These are phyloP conservation scores for Populus hybrid DNA, from an alignment of 441 rosid genomes.

Conservation along the genomic window DNA sequence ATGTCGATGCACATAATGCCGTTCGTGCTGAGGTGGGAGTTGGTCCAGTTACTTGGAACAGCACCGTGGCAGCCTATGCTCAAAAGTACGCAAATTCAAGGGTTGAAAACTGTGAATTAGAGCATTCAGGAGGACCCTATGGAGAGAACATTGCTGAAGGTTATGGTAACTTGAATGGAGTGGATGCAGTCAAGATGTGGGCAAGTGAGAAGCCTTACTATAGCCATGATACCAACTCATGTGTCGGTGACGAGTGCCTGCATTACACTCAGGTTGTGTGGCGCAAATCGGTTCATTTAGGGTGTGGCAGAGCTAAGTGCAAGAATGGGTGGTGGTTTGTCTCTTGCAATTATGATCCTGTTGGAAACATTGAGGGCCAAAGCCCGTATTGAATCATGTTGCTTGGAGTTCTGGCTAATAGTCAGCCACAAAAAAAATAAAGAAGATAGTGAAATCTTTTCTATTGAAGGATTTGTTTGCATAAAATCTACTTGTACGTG, in stretches of 20 bases:
- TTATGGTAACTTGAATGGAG: constrained; percentile 30
- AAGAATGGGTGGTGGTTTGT: constrained; percentile 12
- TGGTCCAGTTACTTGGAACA: constrained; percentile 43
- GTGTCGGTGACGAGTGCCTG: constrained; percentile 32
- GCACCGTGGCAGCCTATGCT: constrained; percentile 40
- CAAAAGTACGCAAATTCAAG: constrained; percentile 23
- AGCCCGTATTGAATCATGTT: constrained; percentile 32
- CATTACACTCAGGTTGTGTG: constrained; percentile 67
- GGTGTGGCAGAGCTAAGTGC: constrained; percentile 52
- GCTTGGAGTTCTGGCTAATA: background rate
- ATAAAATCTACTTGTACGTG: too few relatives aligned
- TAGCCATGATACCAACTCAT: constrained; percentile 29
- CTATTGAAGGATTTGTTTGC: too few relatives aligned
- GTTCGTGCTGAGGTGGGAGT: constrained; percentile 44
- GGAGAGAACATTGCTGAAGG: constrained; percentile 57
- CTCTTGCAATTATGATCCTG: constrained; percentile 18
- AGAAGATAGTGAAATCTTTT: too few relatives aligned
- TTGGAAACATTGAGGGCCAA: constrained; percentile 13
- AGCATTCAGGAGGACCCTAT: constrained; percentile 43
- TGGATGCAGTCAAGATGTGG: constrained; percentile 47
- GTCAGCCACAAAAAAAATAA: too few relatives aligned
- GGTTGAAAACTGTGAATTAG: constrained; percentile 23
- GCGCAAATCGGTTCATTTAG: constrained; percentile 41
- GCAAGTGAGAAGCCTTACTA: constrained; percentile 43
- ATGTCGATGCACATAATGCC: constrained; percentile 49